Base-by-base conservation (phyloP, 805 yeast genomes). In the Candida parachauliodes region DNA sequence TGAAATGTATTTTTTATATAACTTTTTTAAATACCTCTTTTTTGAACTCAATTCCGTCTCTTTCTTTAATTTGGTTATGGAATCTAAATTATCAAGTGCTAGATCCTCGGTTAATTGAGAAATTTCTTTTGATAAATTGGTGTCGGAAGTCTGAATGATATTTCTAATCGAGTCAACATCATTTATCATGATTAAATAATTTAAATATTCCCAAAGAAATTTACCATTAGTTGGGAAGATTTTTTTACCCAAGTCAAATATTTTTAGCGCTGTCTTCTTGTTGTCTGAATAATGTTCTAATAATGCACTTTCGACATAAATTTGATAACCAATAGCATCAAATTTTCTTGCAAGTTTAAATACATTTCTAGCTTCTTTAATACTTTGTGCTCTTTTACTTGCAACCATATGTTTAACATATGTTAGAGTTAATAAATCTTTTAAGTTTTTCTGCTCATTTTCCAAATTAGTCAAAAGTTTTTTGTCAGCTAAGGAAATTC, bases 171-270 rank as follows among this genome's bases (percentile, higher is more conserved):
- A 77, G 72, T 51, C 83, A 62, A 62, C 89, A 49, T 81, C 84
- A 52, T 82, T 83, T 19, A 75, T 68, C 42, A 72, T 63, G 15
- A 88, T 73, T 45, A 93, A 64, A 52, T 83, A 89, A 43, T 81
- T 76, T 48, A 91, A 64, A 56, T 91, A 91, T 34, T 75, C 74
- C 43, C 72, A 67, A 23, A 88, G 69, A 53, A 80, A 89, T 17
- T 70, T 75, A 4, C 83, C 82, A 44, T 79, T 66, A 11, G 60
- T 74, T 10, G 69, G 59, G 25, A 67, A 76, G 31, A 62, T 53
- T 53, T 79, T 85, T 65, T 86, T 65, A 6, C 94, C 97, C 30
- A 86, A 59, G 44, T 85, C 94, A 55, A 87, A 82, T 14, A 89
- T 79, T 52, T 81, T 81, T 36, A 74, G 65, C 0, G 96, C 89